Conservation (phyloP, 768 basidiomycete species). For the Naganishia onofrii region DNA sequence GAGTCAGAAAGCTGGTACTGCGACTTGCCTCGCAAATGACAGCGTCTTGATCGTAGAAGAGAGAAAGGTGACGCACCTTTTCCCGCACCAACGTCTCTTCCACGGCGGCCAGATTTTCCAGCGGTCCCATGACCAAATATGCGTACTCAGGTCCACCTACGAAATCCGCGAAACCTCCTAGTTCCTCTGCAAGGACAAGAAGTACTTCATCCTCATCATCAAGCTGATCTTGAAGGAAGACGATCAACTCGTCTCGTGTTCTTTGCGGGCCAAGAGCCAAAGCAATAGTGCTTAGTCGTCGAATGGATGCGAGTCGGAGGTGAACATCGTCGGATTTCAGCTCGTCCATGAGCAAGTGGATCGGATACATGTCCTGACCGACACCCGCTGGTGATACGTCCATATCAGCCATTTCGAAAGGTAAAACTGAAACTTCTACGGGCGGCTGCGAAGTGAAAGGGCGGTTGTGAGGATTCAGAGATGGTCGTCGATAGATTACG, state of each 20-base stretch:
- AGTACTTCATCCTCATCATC: conserved; percentile 99
- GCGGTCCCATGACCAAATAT: conserved; percentile 80
- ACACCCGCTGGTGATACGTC: conserved; percentile 25
- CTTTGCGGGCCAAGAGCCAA: conserved; percentile 93
- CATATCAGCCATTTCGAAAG: conserved; percentile 15
- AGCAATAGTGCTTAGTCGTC: conserved; percentile 95
- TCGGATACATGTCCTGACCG: conserved; percentile 72
- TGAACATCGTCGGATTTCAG: conserved; percentile 96
- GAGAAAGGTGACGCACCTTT: conserved; percentile 63
- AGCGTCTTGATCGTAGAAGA: not conserved
- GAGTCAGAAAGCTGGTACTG: not conserved
- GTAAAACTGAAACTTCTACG: not conserved
- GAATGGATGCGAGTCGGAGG: conserved; percentile 90
- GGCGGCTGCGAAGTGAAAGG: conserved; percentile 16
- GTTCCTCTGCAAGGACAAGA: conserved; percentile 88
- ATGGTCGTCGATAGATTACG: not conserved
- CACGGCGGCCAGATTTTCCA: conserved; percentile 92
- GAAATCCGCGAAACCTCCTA: conserved; percentile 92
- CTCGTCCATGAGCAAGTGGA: conserved; percentile 97
- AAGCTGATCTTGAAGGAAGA: conserved; percentile 96
- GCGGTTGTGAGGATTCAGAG: not conserved
- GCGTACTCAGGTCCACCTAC: conserved; percentile 84
- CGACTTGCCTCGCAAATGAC: not conserved
- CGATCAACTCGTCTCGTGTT: conserved; percentile 88
- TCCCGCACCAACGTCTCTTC: conserved; percentile 97